phyloP scores from a whole-genome alignment of 305 asterid species.

The Rubia tinctorum region DNA sequence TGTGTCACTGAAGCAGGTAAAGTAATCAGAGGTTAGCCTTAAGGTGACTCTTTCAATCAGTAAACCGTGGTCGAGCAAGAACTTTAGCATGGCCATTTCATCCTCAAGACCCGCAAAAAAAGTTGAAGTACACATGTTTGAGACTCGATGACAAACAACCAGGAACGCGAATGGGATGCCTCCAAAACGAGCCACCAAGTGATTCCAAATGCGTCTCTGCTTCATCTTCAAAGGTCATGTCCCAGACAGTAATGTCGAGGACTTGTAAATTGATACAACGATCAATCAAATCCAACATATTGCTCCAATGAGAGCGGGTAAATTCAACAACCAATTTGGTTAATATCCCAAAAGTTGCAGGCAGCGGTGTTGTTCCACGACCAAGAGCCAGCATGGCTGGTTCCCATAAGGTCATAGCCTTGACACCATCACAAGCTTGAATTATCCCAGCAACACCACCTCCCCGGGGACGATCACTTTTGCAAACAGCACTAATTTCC shows the following conservation, averaged over 20 bases:
- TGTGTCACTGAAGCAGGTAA: too few species aligned
- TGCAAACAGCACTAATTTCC: neutral
- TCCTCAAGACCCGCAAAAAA: neutral
- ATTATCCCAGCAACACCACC: neutral
- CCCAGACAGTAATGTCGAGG: neutral
- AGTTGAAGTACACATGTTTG: neutral
- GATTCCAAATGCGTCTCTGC: neutral
- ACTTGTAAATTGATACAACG: neutral
- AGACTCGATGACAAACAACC: neutral
- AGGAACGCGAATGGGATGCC: neutral
- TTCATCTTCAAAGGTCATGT: neutral
- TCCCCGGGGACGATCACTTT: neutral
- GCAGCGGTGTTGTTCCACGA: neutral
- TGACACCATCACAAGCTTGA: neutral
- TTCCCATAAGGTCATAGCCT: neutral
- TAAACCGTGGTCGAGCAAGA: neutral
- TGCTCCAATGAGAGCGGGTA: neutral
- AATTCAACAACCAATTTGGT: neutral
- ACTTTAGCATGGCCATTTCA: conserved; percentile 8
- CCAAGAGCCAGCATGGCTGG: neutral
- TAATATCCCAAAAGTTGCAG: neutral
- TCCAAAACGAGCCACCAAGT: conserved; percentile 14
- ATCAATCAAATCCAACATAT: neutral
- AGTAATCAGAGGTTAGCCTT: too few species aligned
- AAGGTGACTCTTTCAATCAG: neutral